Base-by-base conservation (phyloP, 2,329 filamentous ascomycete species). In the Fonsecaea multimorphosa region DNA sequence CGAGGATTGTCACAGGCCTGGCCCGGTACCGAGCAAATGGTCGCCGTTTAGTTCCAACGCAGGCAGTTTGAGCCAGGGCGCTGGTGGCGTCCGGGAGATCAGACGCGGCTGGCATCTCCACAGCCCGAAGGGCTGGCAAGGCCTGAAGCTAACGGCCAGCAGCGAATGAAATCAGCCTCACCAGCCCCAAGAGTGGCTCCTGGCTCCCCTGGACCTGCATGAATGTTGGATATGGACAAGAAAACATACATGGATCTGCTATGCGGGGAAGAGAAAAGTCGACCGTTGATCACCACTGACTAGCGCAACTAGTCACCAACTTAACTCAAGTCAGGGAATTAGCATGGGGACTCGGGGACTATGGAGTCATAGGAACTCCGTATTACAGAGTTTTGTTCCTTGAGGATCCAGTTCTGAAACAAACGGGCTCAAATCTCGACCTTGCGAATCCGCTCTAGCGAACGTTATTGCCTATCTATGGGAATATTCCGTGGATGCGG, bases 61-160 rank as follows among this genome's bases (percentile, higher is more conserved):
- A 49, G 44, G 40, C 40, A 49, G 44, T 49, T 49, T 49, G 19
- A 3, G 19, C 19, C 22, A n/a, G 19, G 44, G 3, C 11, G 44
- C 44, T 49, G 44, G 44, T 44, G 44, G 44, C 44, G 44, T 49
- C 44, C 44, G 44, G 44, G 44, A 49, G 44, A 49, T 49, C 44
- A 49, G 44, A 49, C 44, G 44, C 44, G 19, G 22, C 12, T 22
- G 44, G 22, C 22, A 14, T 49, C n/a, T 11, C 19, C 40, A 46
- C 19, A 7, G 40, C n/a, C n/a, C 4, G 22, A 24, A 12, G 44
- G 11, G 19, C 19, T 24, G 44, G 22, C 27, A 11, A 24, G 44
- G 44, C 44, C 44, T 49, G 44, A 49, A 49, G 44, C 44, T 49
- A 49, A 16, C 22, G 9, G 22, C 2, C n/a, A 49, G 11, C 19